Evolutionary conservation across 2,329 filamentous ascomycete genomes (phyloP).

Genomic region (Colletotrichum falcatum): DNA sequence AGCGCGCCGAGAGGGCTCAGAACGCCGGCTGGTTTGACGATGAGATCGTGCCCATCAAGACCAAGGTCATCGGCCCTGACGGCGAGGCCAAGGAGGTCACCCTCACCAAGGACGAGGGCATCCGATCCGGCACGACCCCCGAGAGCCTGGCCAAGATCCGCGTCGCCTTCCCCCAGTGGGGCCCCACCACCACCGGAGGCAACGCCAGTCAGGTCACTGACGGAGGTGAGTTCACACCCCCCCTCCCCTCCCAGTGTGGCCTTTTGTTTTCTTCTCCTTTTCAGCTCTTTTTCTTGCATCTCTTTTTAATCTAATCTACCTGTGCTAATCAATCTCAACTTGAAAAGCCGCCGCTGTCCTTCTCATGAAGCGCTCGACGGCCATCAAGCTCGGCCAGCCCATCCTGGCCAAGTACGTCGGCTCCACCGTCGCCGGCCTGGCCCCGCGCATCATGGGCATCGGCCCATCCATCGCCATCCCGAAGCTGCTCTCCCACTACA

Average conservation of each 20-base stretch:
- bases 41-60: constrained; percentile 91
- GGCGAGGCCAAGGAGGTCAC: constrained; percentile 83
- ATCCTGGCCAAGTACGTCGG: constrained; percentile 96
- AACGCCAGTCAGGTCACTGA: constrained; percentile 97
- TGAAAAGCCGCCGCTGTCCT: constrained; percentile 81
- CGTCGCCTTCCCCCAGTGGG: constrained; percentile 90
- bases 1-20: constrained; percentile 88
- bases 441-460: constrained; percentile 97
- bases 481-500: constrained; percentile 87
- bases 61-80: constrained; percentile 85
- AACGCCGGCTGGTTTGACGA: constrained; percentile 93
- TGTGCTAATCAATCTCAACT: not conserved
- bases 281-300: too few relatives aligned
- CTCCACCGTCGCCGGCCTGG: constrained; percentile 88
- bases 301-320: not conserved
- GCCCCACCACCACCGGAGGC: constrained; percentile 86
- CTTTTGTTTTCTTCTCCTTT: too few relatives aligned
- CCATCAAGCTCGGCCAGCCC: constrained; percentile 86
- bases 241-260: too few relatives aligned
- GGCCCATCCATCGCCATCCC: constrained; percentile 79
- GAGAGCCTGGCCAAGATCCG: constrained; percentile 88
- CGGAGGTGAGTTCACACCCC: constrained; percentile 67
- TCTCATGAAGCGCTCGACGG: constrained; percentile 94
- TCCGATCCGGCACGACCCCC: constrained; percentile 88
- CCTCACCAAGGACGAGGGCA: constrained; percentile 88